Evolutionary conservation across 2,329 filamentous ascomycete species (phyloP), one percentile per base, ranked within the genome.

Genomic region (Pseudovirgaria hyperparasitica): DNA sequence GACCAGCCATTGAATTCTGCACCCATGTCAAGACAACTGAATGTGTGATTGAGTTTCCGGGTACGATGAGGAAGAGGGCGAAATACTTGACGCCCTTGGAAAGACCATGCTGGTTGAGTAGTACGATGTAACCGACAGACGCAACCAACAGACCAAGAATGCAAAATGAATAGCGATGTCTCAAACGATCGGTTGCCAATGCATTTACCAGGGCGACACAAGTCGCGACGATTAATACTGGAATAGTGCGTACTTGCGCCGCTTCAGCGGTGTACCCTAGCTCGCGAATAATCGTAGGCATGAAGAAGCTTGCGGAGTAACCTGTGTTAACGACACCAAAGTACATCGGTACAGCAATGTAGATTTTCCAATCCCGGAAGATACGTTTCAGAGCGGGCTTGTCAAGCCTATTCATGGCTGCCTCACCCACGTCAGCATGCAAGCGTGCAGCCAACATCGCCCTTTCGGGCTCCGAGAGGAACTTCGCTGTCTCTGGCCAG

Each of bases 1-100:
- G 66, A 2, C 68, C 68, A 1, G 57, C 60, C 36, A 71, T 57
- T 35, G 68, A 67, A 41, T 73, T 72, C 30, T 58, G 59, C 13
- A 73, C 50, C 69, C 70, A 75, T 5, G 58, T 63, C 15, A 73
- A 49, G 2, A 58, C 55, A 22, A 73, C 58, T 2, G 70, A 68
- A 33, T 68, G 64, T 4, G 62, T 60, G 26, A 67, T 63, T 40
- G 65, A 72, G 2, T 62, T 62, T 10, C 70, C 68, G 6, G 54
- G 52, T 3, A 65, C 63, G 38, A 72, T 50, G 22, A 70, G 55
- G 43, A 67, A 72, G 23, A 70, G 48, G 7, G 67, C 66, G 26
- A 67, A 62, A 46, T 72, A 72, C 26, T 60, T 58, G 1, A 59
- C 61, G 4, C 56, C 58, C 9, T 65, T 57, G 0, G 63, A 54